These are phyloP conservation scores for Cunninghamia lanceolata DNA, from an alignment of 75 land plant species.

Conservation along the genomic window DNA sequence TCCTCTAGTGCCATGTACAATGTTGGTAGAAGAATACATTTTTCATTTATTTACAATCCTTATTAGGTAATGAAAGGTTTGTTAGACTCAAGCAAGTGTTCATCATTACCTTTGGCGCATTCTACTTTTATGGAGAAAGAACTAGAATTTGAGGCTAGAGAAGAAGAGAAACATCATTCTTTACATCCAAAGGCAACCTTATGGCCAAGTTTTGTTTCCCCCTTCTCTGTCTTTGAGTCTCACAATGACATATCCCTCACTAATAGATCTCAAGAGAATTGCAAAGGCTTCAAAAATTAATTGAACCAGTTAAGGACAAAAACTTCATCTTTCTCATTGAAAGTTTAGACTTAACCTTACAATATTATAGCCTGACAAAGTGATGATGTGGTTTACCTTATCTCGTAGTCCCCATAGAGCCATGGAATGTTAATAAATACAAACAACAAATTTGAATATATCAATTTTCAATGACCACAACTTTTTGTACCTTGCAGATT, in stretches of 20 bases:
- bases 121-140: slow-evolving; percentile 9
- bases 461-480: too few species aligned
- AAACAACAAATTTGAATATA: too few species aligned
- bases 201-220: slow-evolving; percentile 31
- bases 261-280: slow-evolving; percentile 18
- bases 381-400: too few species aligned
- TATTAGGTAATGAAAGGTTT: slow-evolving; percentile 51
- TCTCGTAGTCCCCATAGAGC: too few species aligned
- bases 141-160: slow-evolving; percentile 4
- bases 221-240: slow-evolving; percentile 34
- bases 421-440: too few species aligned
- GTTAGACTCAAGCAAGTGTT: slow-evolving; percentile 18
- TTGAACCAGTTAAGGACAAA: too few species aligned
- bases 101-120: slow-evolving; percentile 9
- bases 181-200: slow-evolving; percentile 24
- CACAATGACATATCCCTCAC: not conserved
- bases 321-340: too few species aligned
- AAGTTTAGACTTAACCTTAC: too few species aligned
- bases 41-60: not conserved
- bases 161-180: slow-evolving; percentile 1
- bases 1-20: not conserved
- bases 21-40: not conserved
- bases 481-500: too few species aligned
- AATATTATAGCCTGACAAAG: too few species aligned
- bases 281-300: too few species aligned